phyloP scores from a whole-genome alignment of 2,329 filamentous ascomycete genomes.

The Cercospora sp. region DNA sequence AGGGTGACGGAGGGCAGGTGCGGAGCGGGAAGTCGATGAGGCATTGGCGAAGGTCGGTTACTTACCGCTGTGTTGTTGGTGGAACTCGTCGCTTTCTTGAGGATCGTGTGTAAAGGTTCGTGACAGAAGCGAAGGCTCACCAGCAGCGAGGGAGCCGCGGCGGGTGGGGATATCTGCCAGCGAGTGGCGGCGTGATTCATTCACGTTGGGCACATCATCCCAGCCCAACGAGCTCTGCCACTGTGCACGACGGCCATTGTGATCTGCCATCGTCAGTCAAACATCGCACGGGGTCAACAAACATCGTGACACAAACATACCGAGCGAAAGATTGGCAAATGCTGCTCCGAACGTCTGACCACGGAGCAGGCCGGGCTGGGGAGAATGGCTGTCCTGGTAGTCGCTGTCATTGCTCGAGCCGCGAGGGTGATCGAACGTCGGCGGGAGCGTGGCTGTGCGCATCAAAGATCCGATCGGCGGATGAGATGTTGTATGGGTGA shows the following conservation, averaged over 20 bases:
- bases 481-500: slow-evolving; percentile 39
- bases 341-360: slow-evolving; percentile 32
- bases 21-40: neutral
- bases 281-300: neutral
- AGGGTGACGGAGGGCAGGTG: slow-evolving; percentile 10
- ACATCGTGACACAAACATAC: slow-evolving; percentile 25
- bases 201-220: slow-evolving; percentile 60
- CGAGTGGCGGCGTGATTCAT: slow-evolving; percentile 77
- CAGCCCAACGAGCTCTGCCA: slow-evolving; percentile 75
- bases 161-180: slow-evolving; percentile 57
- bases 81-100: slow-evolving; percentile 24
- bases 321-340: slow-evolving; percentile 34
- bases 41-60: neutral
- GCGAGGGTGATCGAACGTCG: slow-evolving; percentile 25
- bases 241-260: slow-evolving; percentile 42
- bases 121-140: slow-evolving; percentile 28
- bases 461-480: slow-evolving; percentile 36
- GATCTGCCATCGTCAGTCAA: slow-evolving; percentile 28
- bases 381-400: slow-evolving; percentile 25
- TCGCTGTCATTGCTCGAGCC: slow-evolving; percentile 27
- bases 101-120: slow-evolving; percentile 26
- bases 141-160: slow-evolving; percentile 39
- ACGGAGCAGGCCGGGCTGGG: slow-evolving; percentile 22
- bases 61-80: slow-evolving; percentile 22
- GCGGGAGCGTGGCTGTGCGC: slow-evolving; percentile 36